Conservation (phyloP, 495 filamentous ascomycete species). For the Neurospora tetrasperma region DNA sequence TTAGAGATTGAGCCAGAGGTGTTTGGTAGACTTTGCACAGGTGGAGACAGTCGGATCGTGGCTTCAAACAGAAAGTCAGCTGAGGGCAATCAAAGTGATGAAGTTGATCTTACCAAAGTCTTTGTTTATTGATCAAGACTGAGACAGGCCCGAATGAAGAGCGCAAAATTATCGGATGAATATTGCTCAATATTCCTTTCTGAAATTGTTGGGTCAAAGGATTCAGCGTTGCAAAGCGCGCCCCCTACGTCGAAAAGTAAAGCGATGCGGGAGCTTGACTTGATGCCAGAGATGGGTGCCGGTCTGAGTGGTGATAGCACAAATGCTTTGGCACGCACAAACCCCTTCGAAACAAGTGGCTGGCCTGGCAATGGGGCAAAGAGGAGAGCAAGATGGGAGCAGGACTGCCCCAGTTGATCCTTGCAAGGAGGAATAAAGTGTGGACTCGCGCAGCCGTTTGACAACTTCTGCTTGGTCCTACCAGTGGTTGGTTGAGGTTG, state of each 20-base stretch:
- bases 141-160: neutral
- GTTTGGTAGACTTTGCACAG: slow-evolving; percentile 7
- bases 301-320: neutral
- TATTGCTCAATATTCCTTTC: neutral
- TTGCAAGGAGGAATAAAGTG: neutral
- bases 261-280: neutral
- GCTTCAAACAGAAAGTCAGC: slow-evolving; percentile 16
- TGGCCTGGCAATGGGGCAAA: neutral
- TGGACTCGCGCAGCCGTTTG: neutral
- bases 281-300: neutral
- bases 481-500: neutral
- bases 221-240: neutral
- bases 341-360: neutral
- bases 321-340: neutral
- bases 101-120: neutral
- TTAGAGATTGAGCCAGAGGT: slow-evolving; percentile 7
- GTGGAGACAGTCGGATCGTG: slow-evolving; percentile 15
- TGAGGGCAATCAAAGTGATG: slow-evolving; percentile 4
- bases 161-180: neutral
- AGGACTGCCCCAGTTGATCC: neutral
- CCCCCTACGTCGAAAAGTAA: neutral
- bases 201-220: neutral
- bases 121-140: neutral
- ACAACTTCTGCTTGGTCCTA: neutral
- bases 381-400: neutral